Evolutionary conservation across 192 early-diverging fungal genomes (phyloP).

Genomic region (Linnemannia hyalina): DNA sequence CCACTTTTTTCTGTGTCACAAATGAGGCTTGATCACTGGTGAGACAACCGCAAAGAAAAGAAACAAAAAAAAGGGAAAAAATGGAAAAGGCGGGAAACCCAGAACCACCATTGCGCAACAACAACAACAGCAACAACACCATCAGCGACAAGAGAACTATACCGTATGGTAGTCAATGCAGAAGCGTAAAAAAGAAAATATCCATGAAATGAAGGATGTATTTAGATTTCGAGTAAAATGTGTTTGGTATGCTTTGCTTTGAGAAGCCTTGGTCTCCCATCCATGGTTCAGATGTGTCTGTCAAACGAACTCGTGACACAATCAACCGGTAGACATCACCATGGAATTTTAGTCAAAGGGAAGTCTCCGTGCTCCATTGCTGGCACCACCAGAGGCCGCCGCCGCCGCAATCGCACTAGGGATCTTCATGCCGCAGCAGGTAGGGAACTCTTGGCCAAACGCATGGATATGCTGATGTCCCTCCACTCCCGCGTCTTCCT

Average conservation of each 20-base stretch:
- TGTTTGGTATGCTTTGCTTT: too few relatives aligned
- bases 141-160: too few relatives aligned
- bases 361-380: constrained; percentile 39
- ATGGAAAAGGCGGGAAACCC: not conserved
- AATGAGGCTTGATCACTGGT: not conserved
- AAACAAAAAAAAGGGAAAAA: not conserved
- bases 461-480: constrained; percentile 76
- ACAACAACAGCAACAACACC: too few relatives aligned
- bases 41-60: not conserved
- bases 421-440: constrained; percentile 85
- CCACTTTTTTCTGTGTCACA: not conserved
- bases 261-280: too few relatives aligned
- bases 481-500: constrained; percentile 68
- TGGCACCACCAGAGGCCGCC: constrained; percentile 55
- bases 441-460: constrained; percentile 83
- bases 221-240: too few relatives aligned
- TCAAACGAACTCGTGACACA: not conserved
- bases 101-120: not conserved
- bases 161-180: too few relatives aligned
- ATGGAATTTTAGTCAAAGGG: constrained; percentile 55
- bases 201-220: not conserved
- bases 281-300: too few relatives aligned
- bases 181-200: not conserved
- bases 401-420: constrained; percentile 87
- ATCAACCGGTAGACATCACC: not conserved